Base-by-base conservation (phyloP, 306 rosid species). In the Cicer pinnatifidum region DNA sequence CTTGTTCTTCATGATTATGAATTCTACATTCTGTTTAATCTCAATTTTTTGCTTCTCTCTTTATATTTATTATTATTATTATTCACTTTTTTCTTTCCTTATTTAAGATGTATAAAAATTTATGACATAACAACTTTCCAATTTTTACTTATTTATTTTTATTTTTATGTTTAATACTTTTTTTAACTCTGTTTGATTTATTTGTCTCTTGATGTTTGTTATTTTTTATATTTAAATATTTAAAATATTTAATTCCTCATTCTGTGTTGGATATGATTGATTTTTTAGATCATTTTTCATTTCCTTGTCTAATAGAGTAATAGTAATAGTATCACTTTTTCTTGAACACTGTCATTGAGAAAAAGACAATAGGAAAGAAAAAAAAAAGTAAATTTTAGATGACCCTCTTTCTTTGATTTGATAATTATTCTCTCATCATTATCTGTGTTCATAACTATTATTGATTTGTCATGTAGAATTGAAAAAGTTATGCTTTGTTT, bases 1-100 rank as follows among this genome's bases (percentile, higher is more conserved):
- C 75, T 70, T 81, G 43, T 59, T 12, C 65, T 59, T 59, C 65
- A 59, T 33, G 13, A 28, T 48, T 66, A 19, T 67, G 72, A 9
- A 17, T 44, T 69, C 45, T 60, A 40, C 52, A 45, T 46, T 67
- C 9, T 40, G 40, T 50, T 58, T 43, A 45, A 33, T 68, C 57
- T 66, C 5, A 33, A 23, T 44, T 35, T 41, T 16, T 19, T 68
- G 19, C 20, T 61, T 78, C 59, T 20, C 8, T 20, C 62, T 56
- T 56, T 56, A 56, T 9, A 2, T 9, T 19, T 6, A 47, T 47
- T 3, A 3, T 28, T 23, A 23, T 23, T 28, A 2, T 28, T 9
- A 2, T 9, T 19, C 12, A 47, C n/a, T 12, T 48, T 15, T 9
- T 58, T 58, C 64, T 28, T 11, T 28, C 8, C 39, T 15, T 11